Percentiles rank a stretch among this genome's conserved stretches.
Conservation (phyloP, 176 grass and related monocot genomes). For the Stipa capillata region DNA sequence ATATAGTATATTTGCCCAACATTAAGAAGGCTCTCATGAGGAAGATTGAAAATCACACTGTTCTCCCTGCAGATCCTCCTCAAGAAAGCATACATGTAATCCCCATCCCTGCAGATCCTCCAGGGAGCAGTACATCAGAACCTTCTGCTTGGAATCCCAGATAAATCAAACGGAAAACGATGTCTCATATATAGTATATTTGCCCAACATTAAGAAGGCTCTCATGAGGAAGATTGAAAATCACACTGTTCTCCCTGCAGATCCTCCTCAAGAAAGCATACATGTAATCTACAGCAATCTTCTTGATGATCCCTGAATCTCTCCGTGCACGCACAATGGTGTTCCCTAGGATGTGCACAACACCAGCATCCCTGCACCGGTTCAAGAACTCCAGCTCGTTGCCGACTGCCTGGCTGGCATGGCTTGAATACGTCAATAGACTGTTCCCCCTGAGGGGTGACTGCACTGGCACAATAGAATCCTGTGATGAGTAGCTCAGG, state of each 20-base stretch:
- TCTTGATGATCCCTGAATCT: slow-evolving; percentile 75
- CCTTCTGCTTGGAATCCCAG: not conserved
- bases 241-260: slow-evolving; percentile 92
- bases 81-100: slow-evolving; percentile 80
- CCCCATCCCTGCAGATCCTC: too few species aligned
- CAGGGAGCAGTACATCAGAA: not conserved
- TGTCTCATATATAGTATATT: slow-evolving; percentile 70
- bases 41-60: slow-evolving; percentile 79
- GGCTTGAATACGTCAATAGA: slow-evolving; percentile 18
- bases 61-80: slow-evolving; percentile 81
- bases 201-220: slow-evolving; percentile 89
- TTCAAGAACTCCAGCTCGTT: slow-evolving; percentile 90
- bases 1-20: slow-evolving; percentile 84
- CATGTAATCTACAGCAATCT: slow-evolving; percentile 63
- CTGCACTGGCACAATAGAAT: slow-evolving; percentile 56
- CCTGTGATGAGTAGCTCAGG: slow-evolving; percentile 53
- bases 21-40: slow-evolving; percentile 81
- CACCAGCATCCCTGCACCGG: slow-evolving; percentile 76
- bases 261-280: slow-evolving; percentile 88
- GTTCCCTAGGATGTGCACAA: slow-evolving; percentile 97
- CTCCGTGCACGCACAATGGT: slow-evolving; percentile 71
- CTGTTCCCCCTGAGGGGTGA: slow-evolving; percentile 11
- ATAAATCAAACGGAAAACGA: not conserved
- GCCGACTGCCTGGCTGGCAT: slow-evolving; percentile 31
- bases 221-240: slow-evolving; percentile 92